Evolutionary conservation across 2,329 filamentous ascomycete genomes (phyloP).

Genomic region (Hypoxylon sp.): DNA sequence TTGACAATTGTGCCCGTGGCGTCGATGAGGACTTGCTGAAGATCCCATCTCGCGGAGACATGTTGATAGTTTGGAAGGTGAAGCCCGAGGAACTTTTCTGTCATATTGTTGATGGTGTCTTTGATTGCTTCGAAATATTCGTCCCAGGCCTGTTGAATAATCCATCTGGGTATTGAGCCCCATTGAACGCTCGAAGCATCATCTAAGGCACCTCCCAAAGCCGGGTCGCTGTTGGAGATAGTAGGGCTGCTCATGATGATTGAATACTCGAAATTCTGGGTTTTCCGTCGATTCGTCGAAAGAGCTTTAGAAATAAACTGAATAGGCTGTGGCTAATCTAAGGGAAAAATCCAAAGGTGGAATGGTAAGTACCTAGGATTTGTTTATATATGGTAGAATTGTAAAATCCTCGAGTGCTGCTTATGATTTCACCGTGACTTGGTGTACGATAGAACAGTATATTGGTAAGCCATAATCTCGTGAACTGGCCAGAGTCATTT

Average conservation of each 20-base stretch:
- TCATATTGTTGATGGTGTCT: conserved; percentile 10
- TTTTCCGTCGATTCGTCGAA: neutral
- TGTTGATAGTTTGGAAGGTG: neutral
- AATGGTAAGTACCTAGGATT: neutral
- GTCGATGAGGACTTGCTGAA: conserved; percentile 14
- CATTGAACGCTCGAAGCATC: neutral
- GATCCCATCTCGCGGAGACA: conserved; percentile 3
- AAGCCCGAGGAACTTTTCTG: conserved; percentile 6
- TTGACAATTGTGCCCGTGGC: neutral
- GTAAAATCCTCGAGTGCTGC: neutral
- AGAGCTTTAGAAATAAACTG: neutral
- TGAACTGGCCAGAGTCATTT: neutral
- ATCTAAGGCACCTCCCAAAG: no score
- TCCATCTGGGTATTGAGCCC: neutral
- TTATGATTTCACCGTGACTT: neutral
- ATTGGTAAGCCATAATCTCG: neutral
- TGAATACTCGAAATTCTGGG: neutral
- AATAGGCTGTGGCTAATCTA: neutral
- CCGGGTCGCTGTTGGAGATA: neutral
- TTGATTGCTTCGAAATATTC: conserved; percentile 7
- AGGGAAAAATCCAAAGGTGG: neutral
- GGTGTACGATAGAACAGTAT: neutral
- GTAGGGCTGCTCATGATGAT: neutral
- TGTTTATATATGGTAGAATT: neutral
- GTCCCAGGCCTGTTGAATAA: neutral